Evolutionary conservation across 148 eudicot species (phyloP).

Genomic region (Rhododendron molle): DNA sequence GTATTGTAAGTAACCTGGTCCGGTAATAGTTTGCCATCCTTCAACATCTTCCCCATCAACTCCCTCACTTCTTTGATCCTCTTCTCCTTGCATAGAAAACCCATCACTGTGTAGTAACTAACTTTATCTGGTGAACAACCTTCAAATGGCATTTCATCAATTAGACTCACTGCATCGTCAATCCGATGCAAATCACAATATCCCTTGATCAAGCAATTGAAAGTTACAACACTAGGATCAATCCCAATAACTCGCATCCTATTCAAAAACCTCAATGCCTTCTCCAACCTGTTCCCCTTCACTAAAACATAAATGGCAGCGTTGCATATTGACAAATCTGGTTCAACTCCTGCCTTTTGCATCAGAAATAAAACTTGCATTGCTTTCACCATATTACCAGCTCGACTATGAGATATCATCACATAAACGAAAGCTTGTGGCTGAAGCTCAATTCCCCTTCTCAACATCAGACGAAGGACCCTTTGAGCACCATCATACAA

Average conservation of each 20-base stretch:
- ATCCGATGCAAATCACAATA: conserved; percentile 28
- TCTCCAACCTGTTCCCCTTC: conserved; percentile 33
- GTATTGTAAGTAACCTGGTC: conserved; percentile 39
- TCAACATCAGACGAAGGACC: conserved; percentile 31
- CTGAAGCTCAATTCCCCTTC: conserved; percentile 22
- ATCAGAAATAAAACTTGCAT: conserved; percentile 25
- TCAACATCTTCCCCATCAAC: conserved; percentile 32
- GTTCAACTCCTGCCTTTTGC: conserved; percentile 36
- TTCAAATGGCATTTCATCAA: conserved; percentile 30
- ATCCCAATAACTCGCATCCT: conserved; percentile 38
- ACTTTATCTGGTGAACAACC: conserved; percentile 42
- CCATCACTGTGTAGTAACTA: conserved; percentile 40
- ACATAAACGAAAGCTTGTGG: conserved; percentile 32
- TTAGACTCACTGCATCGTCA: conserved; percentile 28
- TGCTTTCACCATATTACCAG: conserved; percentile 31
- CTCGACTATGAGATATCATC: conserved; percentile 42
- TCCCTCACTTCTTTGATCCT: conserved; percentile 31
- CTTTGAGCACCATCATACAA: conserved; percentile 37
- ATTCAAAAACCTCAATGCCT: conserved; percentile 31
- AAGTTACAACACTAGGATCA: conserved; percentile 26
- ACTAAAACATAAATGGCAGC: conserved; percentile 27
- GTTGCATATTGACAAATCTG: conserved; percentile 34
- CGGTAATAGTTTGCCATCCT: conserved; percentile 17
- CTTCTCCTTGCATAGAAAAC: conserved; percentile 34
- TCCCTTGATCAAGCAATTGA: conserved; percentile 40